phyloP scores from a whole-genome alignment of 352 stramenopile genomes.

The Pelagophyceae sp. region DNA sequence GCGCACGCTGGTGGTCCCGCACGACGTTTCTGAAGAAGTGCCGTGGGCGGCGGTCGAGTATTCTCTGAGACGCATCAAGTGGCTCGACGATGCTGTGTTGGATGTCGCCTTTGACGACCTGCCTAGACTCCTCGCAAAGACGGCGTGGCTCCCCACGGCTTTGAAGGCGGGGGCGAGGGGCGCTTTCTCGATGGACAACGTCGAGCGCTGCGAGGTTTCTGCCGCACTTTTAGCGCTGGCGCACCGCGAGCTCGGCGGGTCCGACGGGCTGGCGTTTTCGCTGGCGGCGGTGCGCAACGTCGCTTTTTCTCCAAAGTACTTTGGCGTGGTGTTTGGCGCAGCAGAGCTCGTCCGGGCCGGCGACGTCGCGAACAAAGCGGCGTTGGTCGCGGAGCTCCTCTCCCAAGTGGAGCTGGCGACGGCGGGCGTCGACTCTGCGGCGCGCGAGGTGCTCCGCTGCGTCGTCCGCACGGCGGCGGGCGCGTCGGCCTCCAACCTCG shows the following conservation, averaged over 20 bases:
- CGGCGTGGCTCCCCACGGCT: neutral
- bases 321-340: neutral
- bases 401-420: conserved; percentile 19
- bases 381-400: neutral
- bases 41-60: conserved; percentile 29
- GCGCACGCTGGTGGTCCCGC: neutral
- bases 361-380: neutral
- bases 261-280: neutral
- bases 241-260: neutral
- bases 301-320: neutral
- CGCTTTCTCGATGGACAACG: neutral
- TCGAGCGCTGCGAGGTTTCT: neutral
- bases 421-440: conserved; percentile 22
- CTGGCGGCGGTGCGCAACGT: neutral
- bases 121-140: neutral
- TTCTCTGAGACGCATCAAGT: conserved; percentile 65
- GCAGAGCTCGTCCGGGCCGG: neutral
- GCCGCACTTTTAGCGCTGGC: neutral
- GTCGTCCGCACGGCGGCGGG: conserved; percentile 54
- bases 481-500: conserved; percentile 70
- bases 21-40: neutral
- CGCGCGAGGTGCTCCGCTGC: conserved; percentile 61
- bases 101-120: conserved; percentile 49
- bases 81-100: conserved; percentile 53
- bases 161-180: neutral